phyloP scores from a whole-genome alignment of 306 rosid genomes.

The Argentina anserina region DNA sequence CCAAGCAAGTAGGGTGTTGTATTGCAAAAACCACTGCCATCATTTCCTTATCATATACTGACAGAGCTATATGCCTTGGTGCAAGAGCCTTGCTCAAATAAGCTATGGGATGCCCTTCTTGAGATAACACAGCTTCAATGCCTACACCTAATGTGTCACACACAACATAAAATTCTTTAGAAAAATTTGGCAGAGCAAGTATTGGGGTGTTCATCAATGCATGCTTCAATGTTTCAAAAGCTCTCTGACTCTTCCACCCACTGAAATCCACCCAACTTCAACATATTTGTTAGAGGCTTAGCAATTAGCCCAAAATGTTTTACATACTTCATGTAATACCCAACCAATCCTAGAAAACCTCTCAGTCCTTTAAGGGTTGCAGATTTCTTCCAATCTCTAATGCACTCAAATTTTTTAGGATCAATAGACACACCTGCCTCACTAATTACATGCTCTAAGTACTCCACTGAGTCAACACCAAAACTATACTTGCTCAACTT shows the following conservation, averaged over 20 bases:
- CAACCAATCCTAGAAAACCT: neutral
- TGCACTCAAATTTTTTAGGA: neutral
- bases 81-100: neutral
- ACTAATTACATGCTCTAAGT: neutral
- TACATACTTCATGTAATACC: neutral
- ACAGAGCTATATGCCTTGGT: neutral
- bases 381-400: neutral
- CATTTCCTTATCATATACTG: neutral
- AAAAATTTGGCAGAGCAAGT: neutral
- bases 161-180: neutral
- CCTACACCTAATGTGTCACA: neutral
- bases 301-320: neutral
- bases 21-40: neutral
- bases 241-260: neutral
- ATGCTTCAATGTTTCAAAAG: neutral
- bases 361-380: neutral
- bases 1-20: neutral
- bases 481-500: neutral
- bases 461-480: neutral
- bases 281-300: neutral
- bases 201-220: neutral
- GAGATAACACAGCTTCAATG: neutral
- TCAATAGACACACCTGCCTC: neutral
- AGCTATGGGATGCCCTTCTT: neutral
- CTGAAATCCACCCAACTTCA: neutral